These are phyloP conservation scores for Pelargonium australe DNA, from an alignment of 441 rosid genomes.

Conservation along the genomic window DNA sequence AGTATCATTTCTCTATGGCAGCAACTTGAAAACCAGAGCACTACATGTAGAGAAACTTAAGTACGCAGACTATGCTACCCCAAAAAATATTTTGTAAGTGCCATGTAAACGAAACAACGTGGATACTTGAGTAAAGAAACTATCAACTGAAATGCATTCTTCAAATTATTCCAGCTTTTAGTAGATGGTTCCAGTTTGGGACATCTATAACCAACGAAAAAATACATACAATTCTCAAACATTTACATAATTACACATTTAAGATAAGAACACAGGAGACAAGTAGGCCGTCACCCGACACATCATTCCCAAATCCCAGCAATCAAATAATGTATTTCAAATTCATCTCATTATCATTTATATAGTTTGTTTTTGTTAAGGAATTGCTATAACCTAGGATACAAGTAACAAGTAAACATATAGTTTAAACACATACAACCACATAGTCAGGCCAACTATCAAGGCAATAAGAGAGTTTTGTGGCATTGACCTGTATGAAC, in stretches of 20 bases:
- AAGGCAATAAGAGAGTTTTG: neutral
- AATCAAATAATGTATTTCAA: neutral
- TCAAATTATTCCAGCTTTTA: neutral
- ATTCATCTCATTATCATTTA: neutral
- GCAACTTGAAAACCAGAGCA: no score
- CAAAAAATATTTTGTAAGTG: neutral
- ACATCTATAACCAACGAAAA: neutral
- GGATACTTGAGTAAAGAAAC: neutral
- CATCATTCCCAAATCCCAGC: neutral
- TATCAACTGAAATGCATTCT: neutral
- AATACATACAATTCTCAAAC: neutral
- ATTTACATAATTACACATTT: neutral
- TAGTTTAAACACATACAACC: no score
- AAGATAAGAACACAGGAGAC: neutral
- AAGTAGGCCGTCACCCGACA: neutral
- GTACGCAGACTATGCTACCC: no score
- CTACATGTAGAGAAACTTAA: no score
- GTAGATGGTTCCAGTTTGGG: conserved; percentile 1
- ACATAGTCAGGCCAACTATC: neutral
- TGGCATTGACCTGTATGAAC: neutral
- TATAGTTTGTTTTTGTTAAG: neutral
- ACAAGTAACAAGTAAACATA: no score
- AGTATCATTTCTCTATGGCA: no score
- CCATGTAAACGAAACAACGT: neutral
- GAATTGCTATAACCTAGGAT: no score